phyloP scores from a whole-genome alignment of 257 asterid species.

The Nemophila menziesii region DNA sequence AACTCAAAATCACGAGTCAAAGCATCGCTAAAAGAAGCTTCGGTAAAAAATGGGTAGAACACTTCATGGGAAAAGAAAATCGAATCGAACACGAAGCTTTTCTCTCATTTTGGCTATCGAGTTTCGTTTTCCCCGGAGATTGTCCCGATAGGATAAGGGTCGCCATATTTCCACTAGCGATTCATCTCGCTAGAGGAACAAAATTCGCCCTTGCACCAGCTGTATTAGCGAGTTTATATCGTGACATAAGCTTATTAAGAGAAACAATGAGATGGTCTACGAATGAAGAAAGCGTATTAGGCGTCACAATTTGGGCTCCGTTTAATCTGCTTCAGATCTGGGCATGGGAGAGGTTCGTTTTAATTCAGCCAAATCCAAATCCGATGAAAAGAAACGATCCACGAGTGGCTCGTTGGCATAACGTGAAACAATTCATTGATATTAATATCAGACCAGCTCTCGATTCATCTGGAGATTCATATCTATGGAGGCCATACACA shows the following conservation, averaged over 20 bases:
- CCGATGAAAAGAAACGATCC: constrained; percentile 4
- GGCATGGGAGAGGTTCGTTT: constrained; percentile 36
- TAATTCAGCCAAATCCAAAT: constrained; percentile 21
- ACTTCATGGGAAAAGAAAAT: constrained; percentile 14
- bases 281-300: constrained; percentile 7
- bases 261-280: too few species aligned
- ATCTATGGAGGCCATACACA: constrained; percentile 27
- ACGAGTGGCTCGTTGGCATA: constrained; percentile 26
- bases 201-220: constrained; percentile 32
- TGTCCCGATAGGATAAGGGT: constrained; percentile 8
- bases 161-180: constrained; percentile 19
- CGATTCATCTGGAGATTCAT: constrained; percentile 17
- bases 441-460: constrained; percentile 22
- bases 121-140: constrained; percentile 26
- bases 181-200: constrained; percentile 23
- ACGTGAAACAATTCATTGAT: background rate
- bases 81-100: constrained; percentile 32
- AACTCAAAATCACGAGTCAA: background rate
- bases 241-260: constrained; percentile 25
- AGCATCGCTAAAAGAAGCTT: background rate
- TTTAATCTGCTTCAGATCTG: constrained; percentile 29
- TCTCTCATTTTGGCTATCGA: constrained; percentile 28
- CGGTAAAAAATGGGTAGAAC: constrained; percentile 11
- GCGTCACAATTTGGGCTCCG: constrained; percentile 19
- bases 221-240: constrained; percentile 28